Evolutionary conservation across 345 rosid species (phyloP), one percentile per base, ranked within the genome.

Genomic region (Punica granatum): DNA sequence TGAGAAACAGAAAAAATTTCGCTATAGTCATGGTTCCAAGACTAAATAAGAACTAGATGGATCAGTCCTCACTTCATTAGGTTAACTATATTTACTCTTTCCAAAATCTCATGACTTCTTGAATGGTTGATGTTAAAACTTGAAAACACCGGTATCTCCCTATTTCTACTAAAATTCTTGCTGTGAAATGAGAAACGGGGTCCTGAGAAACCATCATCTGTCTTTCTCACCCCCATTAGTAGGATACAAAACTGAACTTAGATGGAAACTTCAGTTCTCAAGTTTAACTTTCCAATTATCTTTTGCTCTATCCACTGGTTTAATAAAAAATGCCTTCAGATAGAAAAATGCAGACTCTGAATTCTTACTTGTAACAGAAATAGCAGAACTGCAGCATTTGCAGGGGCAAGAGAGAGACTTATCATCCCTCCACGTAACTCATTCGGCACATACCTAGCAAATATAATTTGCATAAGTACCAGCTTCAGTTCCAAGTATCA

Each of bases 371-470:
- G 95, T 64, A 85, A 74, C 67, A 94, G 46, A 66, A 84, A 65
- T 74, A 86, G 78, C 60, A 92, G 75, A 54, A 86, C 65, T 59
- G 86, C 85, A 26, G 85, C 93, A 83, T 92, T 88, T 49, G 96
- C 90, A 69, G 95, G 93, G 41, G 89, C 89, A 42, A 88, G 81
- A 76, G 99, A 91, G 65, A 91, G 78, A 77, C 88, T 81, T 49
- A 94, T 85, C 99, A 89, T 91, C 76, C 99, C 98, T 72, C 95
- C 99, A 74, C 98, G 96, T 81, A 88, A 73, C 70, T 91, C 92
- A 79, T 83, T 86, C 39, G 96, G 98, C 15, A 94, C 96, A 81
- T 88, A 87, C 89, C 99, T 94, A 68, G 31, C 66, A 67, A 54
- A 70, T 43, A 34, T 64, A 26, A 70, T 64, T 39, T 15, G 13